Evolutionary conservation across 139 green algal genomes (phyloP).

Genomic region (Choricystis sp.): DNA sequence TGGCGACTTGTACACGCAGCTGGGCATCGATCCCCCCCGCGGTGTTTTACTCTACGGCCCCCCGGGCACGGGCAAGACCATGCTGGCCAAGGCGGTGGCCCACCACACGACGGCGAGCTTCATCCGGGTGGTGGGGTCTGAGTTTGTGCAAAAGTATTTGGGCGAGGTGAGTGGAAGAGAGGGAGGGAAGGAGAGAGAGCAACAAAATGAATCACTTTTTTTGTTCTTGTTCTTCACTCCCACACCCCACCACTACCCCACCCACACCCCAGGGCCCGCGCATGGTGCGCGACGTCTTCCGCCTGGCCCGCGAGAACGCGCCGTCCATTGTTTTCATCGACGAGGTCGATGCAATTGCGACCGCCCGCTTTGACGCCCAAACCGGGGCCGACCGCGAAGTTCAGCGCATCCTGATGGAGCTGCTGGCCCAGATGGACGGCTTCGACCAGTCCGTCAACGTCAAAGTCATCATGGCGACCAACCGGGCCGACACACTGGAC

Average conservation of each 20-base stretch:
- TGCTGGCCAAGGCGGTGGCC: conserved; percentile 91
- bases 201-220: no score
- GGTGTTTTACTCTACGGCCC: conserved; percentile 93
- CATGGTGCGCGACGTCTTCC: conserved; percentile 98
- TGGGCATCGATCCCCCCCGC: conserved; percentile 92
- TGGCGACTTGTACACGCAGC: conserved; percentile 81
- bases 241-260: background rate
- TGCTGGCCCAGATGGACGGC: conserved; percentile 98
- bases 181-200: background rate
- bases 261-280: conserved; percentile 53
- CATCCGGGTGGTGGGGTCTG: conserved; percentile 90
- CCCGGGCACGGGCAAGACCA: conserved; percentile 83
- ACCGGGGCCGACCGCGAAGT: conserved; percentile 91
- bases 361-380: conserved; percentile 93
- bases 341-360: conserved; percentile 94
- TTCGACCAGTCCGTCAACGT: conserved; percentile 95
- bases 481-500: conserved; percentile 93
- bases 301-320: conserved; percentile 94
- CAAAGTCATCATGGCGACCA: conserved; percentile 99
- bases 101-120: conserved; percentile 96
- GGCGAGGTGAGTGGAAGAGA: conserved; percentile 51
- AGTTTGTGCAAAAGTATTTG: conserved; percentile 99
- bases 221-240: no score
- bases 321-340: conserved; percentile 99
- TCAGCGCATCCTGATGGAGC: conserved; percentile 99